Base-by-base conservation (phyloP, 2,329 filamentous ascomycete genomes). In the Chrysoporthe puriensis region DNA sequence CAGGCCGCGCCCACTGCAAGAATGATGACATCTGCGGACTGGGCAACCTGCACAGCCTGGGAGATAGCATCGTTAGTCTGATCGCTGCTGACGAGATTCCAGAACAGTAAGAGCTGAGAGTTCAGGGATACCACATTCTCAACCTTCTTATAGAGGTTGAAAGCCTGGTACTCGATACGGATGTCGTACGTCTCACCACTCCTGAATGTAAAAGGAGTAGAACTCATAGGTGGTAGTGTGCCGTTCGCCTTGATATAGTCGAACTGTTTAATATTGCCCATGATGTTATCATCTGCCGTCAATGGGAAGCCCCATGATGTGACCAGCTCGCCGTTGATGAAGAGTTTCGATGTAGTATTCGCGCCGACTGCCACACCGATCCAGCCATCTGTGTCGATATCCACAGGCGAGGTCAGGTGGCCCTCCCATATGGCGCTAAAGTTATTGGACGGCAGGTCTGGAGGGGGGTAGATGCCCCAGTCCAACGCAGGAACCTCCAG, bases 371-470 rank as follows among this genome's bases (percentile, higher is more conserved):
- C 80, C 2, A 81, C 77, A 1, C 80, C 81, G 42, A 83, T 76
- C 78, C 79, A 82, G 5, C 80, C 81, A 16, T 80, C 73, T 2
- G 81, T 75, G 40, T 78, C 76, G 14, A 62, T 26, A 43, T 70
- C 79, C 14, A 80, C 78, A 0, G 80, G 77, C 0, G 79, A 76
- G 18, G 73, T 71, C 18, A 83, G 63, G 1, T 73, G 71, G 5
- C 81, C 80, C 70, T 82, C 80, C 81, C 81, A 83, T 14, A 77
- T 71, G 0, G 76, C 80, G 64, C 80, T 82, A 70, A 82, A 83
- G 68, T 83, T 83, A 67, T 79, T 82, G 0, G 78, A 82, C 9
- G 79, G 75, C 1, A 82, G 73, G 4, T 77, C 78, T 1, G 78
- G 74, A 0, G 81, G 80, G 13, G 80, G 80, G 63, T 81, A 82